These are phyloP conservation scores for Ustilago bromivora DNA, from an alignment of 1,284 basidiomycete genomes.

Conservation along the genomic window DNA sequence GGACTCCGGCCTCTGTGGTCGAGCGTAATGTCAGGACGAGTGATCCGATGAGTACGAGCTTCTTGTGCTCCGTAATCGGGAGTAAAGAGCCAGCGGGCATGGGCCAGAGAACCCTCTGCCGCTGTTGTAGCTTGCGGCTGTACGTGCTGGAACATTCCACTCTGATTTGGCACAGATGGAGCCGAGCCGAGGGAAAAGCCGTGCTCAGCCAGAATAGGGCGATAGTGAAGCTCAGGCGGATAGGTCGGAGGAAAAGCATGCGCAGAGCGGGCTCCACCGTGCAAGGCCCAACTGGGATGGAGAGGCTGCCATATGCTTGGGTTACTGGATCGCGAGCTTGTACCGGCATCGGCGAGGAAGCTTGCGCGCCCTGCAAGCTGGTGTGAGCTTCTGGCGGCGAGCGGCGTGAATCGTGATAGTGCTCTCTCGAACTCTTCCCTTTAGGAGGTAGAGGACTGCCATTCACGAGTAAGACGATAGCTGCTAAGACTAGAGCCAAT, in stretches of 20 bases:
- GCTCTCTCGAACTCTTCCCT: neutral
- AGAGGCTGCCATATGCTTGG: neutral
- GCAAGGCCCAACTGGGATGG: neutral
- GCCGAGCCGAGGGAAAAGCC: neutral
- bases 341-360: neutral
- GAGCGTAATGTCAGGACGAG: too few species aligned
- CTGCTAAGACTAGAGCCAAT: neutral
- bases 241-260: neutral
- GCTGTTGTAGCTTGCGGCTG: neutral
- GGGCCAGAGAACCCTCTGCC: too few species aligned
- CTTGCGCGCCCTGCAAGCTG: neutral
- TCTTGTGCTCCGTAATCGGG: too few species aligned
- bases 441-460: neutral
- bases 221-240: conserved; percentile 5
- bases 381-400: neutral
- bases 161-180: neutral
- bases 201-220: neutral
- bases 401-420: neutral
- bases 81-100: too few species aligned
- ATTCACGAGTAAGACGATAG: neutral
- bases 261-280: neutral
- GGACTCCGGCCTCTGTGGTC: too few species aligned
- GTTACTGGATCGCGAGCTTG: neutral
- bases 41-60: too few species aligned
- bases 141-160: neutral